Conservation (phyloP, 352 stramenopile species). For the Phytophthora sp. region DNA sequence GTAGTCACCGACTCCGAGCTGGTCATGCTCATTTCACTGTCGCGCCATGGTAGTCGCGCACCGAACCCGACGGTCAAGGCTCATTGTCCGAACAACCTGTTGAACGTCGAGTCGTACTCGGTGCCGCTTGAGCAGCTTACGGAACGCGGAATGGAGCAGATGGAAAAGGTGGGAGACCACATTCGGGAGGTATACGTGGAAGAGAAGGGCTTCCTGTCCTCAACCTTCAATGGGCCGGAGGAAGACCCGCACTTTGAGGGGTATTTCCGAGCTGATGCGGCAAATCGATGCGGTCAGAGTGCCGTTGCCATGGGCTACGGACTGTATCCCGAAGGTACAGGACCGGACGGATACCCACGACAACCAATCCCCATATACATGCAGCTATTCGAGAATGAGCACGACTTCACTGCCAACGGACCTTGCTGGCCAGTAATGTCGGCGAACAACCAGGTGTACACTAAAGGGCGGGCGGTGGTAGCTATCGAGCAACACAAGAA, state of each 20-base stretch:
- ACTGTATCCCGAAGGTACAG: slow-evolving; percentile 72
- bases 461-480: slow-evolving; percentile 36
- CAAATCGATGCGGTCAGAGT: slow-evolving; percentile 74
- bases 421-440: slow-evolving; percentile 69
- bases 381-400: slow-evolving; percentile 80
- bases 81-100: slow-evolving; percentile 70
- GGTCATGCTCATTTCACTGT: slow-evolving; percentile 71
- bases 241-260: slow-evolving; percentile 67
- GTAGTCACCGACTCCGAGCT: slow-evolving; percentile 51
- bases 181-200: slow-evolving; percentile 78
- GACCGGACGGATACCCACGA: slow-evolving; percentile 56
- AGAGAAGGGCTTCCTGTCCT: slow-evolving; percentile 64
- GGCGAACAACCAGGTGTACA: slow-evolving; percentile 60
- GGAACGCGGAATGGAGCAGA: slow-evolving; percentile 73
- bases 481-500: slow-evolving; percentile 53
- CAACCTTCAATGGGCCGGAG: slow-evolving; percentile 67
- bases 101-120: slow-evolving; percentile 62
- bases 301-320: slow-evolving; percentile 72
- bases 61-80: slow-evolving; percentile 68
- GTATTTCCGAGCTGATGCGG: slow-evolving; percentile 77
- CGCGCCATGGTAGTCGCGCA: slow-evolving; percentile 74
- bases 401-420: slow-evolving; percentile 77
- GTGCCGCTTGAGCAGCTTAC: slow-evolving; percentile 80
- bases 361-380: slow-evolving; percentile 82
- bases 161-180: slow-evolving; percentile 63